phyloP scores from a whole-genome alignment of 2,329 filamentous ascomycete species.

The Paracorniculantispora psalliotae region DNA sequence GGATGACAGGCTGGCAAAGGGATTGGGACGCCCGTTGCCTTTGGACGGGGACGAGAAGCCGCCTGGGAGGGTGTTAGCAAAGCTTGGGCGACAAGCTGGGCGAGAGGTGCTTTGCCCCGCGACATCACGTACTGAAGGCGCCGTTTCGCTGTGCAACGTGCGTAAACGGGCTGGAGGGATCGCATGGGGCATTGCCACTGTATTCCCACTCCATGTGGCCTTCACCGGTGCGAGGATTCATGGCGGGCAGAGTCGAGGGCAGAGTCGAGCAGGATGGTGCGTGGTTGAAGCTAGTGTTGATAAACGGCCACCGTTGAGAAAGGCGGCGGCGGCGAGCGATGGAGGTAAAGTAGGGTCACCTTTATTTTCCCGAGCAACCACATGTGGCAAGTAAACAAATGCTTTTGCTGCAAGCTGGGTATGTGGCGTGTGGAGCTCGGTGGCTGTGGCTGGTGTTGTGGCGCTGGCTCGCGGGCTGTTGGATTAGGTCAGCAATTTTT shows the following conservation, averaged over 20 bases:
- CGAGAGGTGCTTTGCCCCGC: too few relatives aligned
- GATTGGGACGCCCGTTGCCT: constrained; percentile 27
- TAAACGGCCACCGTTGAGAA: background rate
- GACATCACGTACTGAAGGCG: constrained; percentile 36
- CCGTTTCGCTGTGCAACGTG: constrained; percentile 41
- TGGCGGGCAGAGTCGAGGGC: too few relatives aligned
- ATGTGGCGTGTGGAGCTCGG: background rate
- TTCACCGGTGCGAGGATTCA: constrained; percentile 54
- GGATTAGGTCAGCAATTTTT: constrained; percentile 14
- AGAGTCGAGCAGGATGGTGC: background rate
- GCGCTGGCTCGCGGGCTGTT: too few relatives aligned
- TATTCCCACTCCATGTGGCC: constrained; percentile 65
- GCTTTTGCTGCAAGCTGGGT: background rate
- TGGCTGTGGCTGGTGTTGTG: background rate
- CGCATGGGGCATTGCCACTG: constrained; percentile 51
- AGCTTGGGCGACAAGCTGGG: background rate
- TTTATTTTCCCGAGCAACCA: constrained; percentile 14
- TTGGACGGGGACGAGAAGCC: constrained; percentile 35
- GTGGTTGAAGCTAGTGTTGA: background rate
- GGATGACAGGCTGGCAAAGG: constrained; percentile 32
- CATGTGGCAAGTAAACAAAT: constrained; percentile 15
- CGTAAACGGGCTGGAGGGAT: constrained; percentile 58
- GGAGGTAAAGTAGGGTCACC: background rate
- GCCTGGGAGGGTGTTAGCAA: constrained; percentile 19
- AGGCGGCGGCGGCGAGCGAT: background rate